Evolutionary conservation across 1,284 basidiomycete species (phyloP), one percentile per base, ranked within the genome.

Genomic region (Tilletiopsis washingtonensis): DNA sequence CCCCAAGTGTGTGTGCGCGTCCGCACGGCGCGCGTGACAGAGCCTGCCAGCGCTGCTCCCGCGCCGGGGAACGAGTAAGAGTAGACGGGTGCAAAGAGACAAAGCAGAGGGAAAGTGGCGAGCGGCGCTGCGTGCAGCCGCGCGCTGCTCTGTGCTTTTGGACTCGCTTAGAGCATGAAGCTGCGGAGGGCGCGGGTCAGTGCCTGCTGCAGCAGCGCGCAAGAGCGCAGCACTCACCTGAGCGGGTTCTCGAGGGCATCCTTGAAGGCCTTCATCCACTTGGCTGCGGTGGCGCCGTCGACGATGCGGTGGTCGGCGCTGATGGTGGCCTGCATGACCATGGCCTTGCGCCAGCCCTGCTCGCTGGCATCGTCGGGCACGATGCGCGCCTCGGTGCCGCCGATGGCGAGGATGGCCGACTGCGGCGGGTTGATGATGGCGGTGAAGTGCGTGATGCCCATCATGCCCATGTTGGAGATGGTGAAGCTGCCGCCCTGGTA

Each of bases 391-490:
- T 84, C 80, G n/a, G 90, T 91, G 23, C 84, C 81, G 39, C 94
- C 91, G 61, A 98, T 83, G 49, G 94, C 94, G 52, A 99, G 84
- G 72, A 98, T 99, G 76, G 91, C 96, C 56, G 88, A 88, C 77
- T 98, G 94, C 32, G 94, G 94, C 17, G 88, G 83, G 81, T 99
- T 99, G 82, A 99, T 96, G 78, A 99, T 98, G 45, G 94, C 94
- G 19, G 91, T 97, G 76, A 99, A 99, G 77, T 94, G 84, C 51
- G 83, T 82, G 49, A 74, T 68, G 64, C 89, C 93, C 73, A 82
- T 94, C 94, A 98, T 98, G 77, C 94, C 94, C 62, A 99, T 81
- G 78, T 99, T 99, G 62, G 94, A 98, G 74, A 99, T 90, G 49
- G 94, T 98, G 79, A 99, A 98, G 11, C 90, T 87, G 49, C 94